These are phyloP conservation scores for Pseudisothecium myosuroides DNA, from an alignment of 225 moss, liverwort and hornwort genomes.

Conservation along the genomic window DNA sequence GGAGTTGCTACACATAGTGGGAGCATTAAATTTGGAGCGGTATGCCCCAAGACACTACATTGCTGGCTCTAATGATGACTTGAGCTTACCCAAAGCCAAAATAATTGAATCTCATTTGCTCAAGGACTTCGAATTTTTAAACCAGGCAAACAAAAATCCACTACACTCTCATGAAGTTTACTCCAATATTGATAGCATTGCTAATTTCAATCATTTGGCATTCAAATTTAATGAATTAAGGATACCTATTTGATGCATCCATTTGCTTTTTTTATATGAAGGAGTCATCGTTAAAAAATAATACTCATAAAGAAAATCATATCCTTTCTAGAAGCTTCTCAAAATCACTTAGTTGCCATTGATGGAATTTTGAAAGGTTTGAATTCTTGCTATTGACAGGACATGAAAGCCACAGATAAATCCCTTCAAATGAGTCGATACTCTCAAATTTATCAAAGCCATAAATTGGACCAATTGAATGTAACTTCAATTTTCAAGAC, in stretches of 20 bases:
- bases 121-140: background rate
- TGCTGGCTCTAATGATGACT: background rate
- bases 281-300: background rate
- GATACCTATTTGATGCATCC: background rate
- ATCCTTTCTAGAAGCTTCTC: background rate
- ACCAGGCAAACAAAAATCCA: background rate
- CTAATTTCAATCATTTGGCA: background rate
- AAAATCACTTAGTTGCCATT: background rate
- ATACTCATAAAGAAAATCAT: background rate
- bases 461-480: background rate
- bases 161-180: background rate
- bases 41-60: constrained; percentile 7
- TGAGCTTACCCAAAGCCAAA: constrained; percentile 9
- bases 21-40: background rate
- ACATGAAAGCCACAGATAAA: background rate
- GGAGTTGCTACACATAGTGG: background rate
- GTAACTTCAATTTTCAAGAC: background rate
- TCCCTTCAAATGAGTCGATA: background rate
- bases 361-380: background rate
- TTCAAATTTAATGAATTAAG: background rate
- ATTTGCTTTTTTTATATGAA: background rate
- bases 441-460: background rate
- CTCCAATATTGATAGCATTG: background rate
- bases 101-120: background rate
- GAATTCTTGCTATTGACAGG: background rate